Evolutionary conservation across 306 rosid species (phyloP), one percentile per base, ranked within the genome.

Genomic region (Quillaja saponaria): DNA sequence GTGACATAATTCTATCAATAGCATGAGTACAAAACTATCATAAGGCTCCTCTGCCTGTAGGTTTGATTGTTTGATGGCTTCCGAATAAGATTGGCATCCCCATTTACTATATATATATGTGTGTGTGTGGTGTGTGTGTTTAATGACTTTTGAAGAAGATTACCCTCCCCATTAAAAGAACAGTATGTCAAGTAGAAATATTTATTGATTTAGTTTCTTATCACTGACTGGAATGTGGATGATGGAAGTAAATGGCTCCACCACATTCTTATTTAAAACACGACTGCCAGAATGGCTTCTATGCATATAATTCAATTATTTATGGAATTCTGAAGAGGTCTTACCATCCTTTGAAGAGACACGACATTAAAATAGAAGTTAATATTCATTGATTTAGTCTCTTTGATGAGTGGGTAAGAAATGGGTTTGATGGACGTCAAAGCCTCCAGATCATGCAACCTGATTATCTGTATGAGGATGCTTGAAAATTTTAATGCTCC

Each of bases 361-460:
- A 13, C 39, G 18, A 10, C 25, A 21, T 52, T 54, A 51, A 25
- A 31, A 28, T 28, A 28, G 25, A 71, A 63, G 47, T 37, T 58
- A 41, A 33, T 49, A 34, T 60, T 47, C 11, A 42, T 61, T 50
- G 15, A 49, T 55, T 54, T 71, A n/a, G n/a, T 63, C 45, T 63
- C 31, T 10, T 41, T 67, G 53, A 63, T 66, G 39, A 39, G 58
- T 64, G 49, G 51, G 19, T 65, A 55, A 53, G 55, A 19, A 44
- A 28, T 8, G 73, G 19, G 53, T 41, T n/a, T 39, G 61, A 70
- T 71, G 37, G 71, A 63, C 52, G 42, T 25, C 40, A 68, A 59
- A 13, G 14, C 53, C 8, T 16, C 5, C 3, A 7, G 25, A 35
- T 48, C 41, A 11, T 49, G 63, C 34, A 67, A 41, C 49, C 46